Conservation (phyloP, 768 basidiomycete species). For the Hebeloma cylindrosporum region DNA sequence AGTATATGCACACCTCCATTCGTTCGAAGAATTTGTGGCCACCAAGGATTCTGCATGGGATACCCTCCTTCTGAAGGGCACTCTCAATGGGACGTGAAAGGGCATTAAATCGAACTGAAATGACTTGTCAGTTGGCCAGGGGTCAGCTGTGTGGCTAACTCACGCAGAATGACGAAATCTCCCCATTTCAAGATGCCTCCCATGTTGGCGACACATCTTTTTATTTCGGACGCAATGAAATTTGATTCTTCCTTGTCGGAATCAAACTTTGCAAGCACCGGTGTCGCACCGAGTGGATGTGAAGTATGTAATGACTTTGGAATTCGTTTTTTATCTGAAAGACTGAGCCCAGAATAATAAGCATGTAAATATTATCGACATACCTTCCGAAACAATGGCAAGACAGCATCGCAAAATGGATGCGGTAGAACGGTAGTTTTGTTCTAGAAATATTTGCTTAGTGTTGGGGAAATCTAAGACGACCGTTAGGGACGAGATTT, state of each 20-base stretch:
- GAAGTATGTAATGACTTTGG: conserved; percentile 71
- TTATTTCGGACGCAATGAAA: conserved; percentile 78
- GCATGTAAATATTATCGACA: conserved; percentile 6
- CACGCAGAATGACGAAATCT: conserved; percentile 84
- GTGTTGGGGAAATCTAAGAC: conserved; percentile 62
- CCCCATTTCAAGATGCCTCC: conserved; percentile 70
- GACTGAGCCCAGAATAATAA: background rate
- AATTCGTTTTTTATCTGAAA: conserved; percentile 70
- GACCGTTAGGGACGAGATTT: background rate
- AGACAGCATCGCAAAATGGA: conserved; percentile 71
- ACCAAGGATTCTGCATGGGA: conserved; percentile 73
- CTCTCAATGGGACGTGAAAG: conserved; percentile 74
- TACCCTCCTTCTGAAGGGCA: conserved; percentile 73
- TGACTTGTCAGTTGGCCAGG: background rate
- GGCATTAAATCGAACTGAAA: conserved; percentile 78
- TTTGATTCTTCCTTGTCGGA: conserved; percentile 64
- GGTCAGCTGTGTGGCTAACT: conserved; percentile 25
- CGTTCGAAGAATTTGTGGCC: conserved; percentile 90
- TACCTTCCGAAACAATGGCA: conserved; percentile 83
- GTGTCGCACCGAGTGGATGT: conserved; percentile 60
- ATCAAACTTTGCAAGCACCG: conserved; percentile 53
- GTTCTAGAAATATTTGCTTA: conserved; percentile 71
- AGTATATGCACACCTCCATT: conserved; percentile 52
- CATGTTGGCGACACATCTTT: conserved; percentile 68
- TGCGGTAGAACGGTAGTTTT: conserved; percentile 85